Percentiles rank a stretch among this genome's conserved stretches.
phyloP scores from a whole-genome alignment of 2,329 filamentous ascomycete genomes.

The Pseudogymnoascus sp. region DNA sequence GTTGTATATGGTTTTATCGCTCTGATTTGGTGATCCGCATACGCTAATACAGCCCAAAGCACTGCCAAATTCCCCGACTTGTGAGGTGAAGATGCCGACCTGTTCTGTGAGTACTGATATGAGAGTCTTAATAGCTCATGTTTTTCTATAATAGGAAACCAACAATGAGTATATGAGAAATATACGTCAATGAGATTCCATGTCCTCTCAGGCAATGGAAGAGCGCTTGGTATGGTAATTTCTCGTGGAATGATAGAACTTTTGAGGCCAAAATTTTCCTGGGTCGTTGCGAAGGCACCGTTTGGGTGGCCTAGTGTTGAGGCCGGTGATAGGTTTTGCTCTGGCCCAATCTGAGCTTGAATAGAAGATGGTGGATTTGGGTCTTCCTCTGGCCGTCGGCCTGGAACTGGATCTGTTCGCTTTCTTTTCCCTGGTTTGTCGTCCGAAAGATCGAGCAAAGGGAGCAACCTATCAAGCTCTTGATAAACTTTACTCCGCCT shows the following conservation, averaged over 20 bases:
- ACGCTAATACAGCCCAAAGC: constrained; percentile 52
- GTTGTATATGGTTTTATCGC: constrained; percentile 18
- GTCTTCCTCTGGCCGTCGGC: not conserved
- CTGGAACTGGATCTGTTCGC: constrained; percentile 14
- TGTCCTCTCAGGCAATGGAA: constrained; percentile 24
- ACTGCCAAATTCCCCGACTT: constrained; percentile 43
- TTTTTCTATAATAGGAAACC: constrained; percentile 68
- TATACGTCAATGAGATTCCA: constrained; percentile 59
- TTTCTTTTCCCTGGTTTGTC: constrained; percentile 23
- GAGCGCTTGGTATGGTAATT: not conserved
- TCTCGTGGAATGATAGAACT: not conserved
- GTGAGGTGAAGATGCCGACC: constrained; percentile 8
- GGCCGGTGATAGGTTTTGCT: not conserved
- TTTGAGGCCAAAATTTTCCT: not conserved
- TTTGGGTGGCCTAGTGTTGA: not conserved
- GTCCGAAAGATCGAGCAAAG: constrained; percentile 21
- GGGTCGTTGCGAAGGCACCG: not conserved
- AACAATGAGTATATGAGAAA: constrained; percentile 68
- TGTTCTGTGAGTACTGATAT: constrained; percentile 26
- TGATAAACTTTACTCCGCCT: constrained; percentile 26
- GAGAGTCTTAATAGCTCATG: constrained; percentile 34
- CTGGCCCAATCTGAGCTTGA: not conserved
- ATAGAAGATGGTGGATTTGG: not conserved
- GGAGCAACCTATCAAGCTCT: constrained; percentile 26
- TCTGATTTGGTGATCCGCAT: constrained; percentile 49